These are phyloP conservation scores for Mycena sanguinolenta DNA, from an alignment of 768 basidiomycete genomes.

Conservation along the genomic window DNA sequence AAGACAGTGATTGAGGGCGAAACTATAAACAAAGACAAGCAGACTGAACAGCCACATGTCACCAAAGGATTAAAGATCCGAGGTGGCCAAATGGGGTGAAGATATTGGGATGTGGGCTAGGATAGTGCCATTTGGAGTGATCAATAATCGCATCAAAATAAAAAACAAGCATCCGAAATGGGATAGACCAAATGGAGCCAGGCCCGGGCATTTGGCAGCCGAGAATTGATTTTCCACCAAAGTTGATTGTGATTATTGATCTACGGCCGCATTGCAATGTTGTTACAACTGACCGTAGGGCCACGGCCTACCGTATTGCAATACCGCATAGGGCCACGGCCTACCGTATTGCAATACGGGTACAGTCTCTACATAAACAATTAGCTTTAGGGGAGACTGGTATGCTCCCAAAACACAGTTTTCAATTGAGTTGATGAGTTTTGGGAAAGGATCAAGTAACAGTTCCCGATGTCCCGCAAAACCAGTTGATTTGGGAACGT, in stretches of 20 bases:
- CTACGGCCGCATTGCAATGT: background rate
- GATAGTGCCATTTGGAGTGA: background rate
- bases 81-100: background rate
- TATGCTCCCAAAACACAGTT: too few relatives aligned
- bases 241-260: background rate
- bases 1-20: background rate
- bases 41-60: background rate
- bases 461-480: too few relatives aligned
- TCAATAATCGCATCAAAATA: background rate
- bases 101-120: background rate
- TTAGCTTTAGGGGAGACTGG: too few relatives aligned
- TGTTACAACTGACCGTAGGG: background rate
- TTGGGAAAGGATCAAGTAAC: too few relatives aligned
- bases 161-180: background rate
- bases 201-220: background rate
- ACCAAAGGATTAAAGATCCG: background rate
- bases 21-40: background rate
- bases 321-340: conserved; percentile 2
- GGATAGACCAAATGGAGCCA: background rate
- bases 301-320: background rate
- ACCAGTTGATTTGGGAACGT: too few relatives aligned
- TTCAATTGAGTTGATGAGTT: too few relatives aligned
- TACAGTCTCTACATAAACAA: conserved; percentile 5
- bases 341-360: background rate
- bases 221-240: background rate